phyloP scores from a whole-genome alignment of 2,329 filamentous ascomycete species.

The Cordyceps fumosorosea region DNA sequence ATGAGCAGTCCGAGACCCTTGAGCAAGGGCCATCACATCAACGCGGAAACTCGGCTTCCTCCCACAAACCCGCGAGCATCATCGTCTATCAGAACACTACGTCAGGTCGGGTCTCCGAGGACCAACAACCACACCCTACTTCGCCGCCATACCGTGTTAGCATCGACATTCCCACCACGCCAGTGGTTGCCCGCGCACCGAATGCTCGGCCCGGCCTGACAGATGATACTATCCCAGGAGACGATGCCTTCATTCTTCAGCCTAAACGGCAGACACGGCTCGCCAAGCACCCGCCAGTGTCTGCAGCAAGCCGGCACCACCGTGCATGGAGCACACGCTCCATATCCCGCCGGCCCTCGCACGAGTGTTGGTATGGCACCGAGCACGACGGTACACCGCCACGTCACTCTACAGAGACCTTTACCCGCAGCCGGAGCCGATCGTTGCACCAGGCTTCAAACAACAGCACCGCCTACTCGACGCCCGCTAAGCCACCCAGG shows the following conservation, averaged over 20 bases:
- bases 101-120: slow-evolving; percentile 22
- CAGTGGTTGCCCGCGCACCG: slow-evolving; percentile 52
- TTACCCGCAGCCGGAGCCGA: slow-evolving; percentile 14
- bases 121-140: slow-evolving; percentile 21
- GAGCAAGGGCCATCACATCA: slow-evolving; percentile 14
- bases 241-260: slow-evolving; percentile 49
- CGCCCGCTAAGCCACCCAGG: slow-evolving; percentile 36
- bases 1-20: slow-evolving; percentile 26
- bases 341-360: slow-evolving; percentile 30
- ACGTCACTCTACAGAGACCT: slow-evolving; percentile 28
- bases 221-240: slow-evolving; percentile 54
- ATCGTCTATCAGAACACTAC: slow-evolving; percentile 43
- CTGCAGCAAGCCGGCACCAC: slow-evolving; percentile 23
- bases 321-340: slow-evolving; percentile 42
- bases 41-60: slow-evolving; percentile 23
- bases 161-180: slow-evolving; percentile 40
- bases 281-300: slow-evolving; percentile 39
- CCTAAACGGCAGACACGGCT: slow-evolving; percentile 47
- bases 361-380: slow-evolving; percentile 33
- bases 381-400: slow-evolving; percentile 26
- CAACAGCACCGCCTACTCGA: slow-evolving; percentile 29
- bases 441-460: slow-evolving; percentile 15
- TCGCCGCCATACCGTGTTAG: slow-evolving; percentile 34
- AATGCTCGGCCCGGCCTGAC: slow-evolving; percentile 58
- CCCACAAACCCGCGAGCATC: slow-evolving; percentile 44